Conservation (phyloP, 2,329 filamentous ascomycete genomes). For the Botrytis paeoniae region DNA sequence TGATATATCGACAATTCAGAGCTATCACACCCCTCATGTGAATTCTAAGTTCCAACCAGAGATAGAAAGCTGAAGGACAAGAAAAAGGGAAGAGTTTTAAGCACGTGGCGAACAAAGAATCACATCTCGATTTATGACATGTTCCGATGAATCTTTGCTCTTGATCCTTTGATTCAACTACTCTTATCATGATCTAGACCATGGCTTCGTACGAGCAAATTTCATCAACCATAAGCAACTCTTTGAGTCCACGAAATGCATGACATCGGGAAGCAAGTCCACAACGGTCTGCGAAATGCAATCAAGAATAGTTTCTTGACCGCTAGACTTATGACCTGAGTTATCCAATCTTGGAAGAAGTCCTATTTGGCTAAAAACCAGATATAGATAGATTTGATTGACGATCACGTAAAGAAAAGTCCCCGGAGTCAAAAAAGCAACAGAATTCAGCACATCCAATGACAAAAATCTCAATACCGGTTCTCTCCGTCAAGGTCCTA, state of each 20-base stretch:
- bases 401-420: no score
- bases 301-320: not conserved
- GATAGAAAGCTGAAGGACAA: not conserved
- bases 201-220: not conserved
- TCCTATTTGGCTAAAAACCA: no score
- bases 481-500: no score
- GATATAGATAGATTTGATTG: no score
- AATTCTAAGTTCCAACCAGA: not conserved
- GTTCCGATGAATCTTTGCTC: not conserved
- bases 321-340: not conserved
- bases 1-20: not conserved
- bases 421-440: no score
- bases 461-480: no score
- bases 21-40: not conserved
- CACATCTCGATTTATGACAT: not conserved
- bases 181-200: not conserved
- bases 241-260: not conserved
- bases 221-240: not conserved
- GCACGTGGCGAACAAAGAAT: not conserved
- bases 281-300: accelerated
- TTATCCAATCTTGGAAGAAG: not conserved
- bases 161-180: not conserved
- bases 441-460: no score
- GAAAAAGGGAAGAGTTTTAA: not conserved
- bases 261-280: not conserved